Conservation (phyloP, 129 eudicot genomes). For the Flaveria brownii region DNA sequence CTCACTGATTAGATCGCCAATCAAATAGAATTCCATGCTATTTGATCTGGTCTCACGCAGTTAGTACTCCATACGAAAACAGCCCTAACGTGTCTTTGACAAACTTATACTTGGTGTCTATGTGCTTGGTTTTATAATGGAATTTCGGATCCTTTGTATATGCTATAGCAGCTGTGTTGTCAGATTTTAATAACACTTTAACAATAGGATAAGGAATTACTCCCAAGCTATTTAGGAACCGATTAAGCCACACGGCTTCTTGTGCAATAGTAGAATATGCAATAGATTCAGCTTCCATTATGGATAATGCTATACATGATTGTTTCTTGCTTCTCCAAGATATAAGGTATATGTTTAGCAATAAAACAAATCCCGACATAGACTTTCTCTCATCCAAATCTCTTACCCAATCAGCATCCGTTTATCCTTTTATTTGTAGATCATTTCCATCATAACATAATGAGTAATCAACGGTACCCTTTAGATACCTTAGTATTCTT, state of each 20-base stretch:
- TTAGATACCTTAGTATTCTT: background rate
- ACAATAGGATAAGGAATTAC: no score
- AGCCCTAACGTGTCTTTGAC: background rate
- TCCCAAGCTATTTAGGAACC: background rate
- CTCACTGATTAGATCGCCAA: no score
- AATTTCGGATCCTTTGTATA: slow-evolving; percentile 18
- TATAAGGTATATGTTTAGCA: background rate
- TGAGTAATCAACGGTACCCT: background rate
- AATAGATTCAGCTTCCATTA: background rate
- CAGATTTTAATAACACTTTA: background rate
- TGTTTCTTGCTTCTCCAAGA: background rate
- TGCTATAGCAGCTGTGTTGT: background rate
- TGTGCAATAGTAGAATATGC: background rate
- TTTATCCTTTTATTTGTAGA: no score
- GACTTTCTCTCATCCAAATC: background rate
- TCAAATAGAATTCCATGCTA: no score
- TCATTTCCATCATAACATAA: background rate
- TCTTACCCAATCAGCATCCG: background rate
- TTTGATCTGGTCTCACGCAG: no score
- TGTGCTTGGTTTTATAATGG: slow-evolving; percentile 15
- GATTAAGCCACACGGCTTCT: background rate
- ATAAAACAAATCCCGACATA: background rate
- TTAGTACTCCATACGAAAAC: no score
- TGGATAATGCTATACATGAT: background rate
- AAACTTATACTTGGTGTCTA: background rate